phyloP scores from a whole-genome alignment of 345 rosid genomes.

The Limnanthes douglasii region DNA sequence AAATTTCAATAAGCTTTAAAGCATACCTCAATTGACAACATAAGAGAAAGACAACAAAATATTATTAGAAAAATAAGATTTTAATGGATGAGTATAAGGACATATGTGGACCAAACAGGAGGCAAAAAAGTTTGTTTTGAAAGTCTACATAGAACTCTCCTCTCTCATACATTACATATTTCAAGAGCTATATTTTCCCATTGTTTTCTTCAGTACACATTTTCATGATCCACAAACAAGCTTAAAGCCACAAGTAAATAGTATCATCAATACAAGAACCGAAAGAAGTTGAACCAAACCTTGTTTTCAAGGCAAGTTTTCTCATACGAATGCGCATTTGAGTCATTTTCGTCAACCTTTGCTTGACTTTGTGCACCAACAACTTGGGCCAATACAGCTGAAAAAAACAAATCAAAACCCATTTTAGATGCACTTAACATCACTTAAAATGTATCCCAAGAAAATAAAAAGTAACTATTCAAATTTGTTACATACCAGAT shows the following conservation, averaged over 20 bases:
- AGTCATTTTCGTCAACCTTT: conserved; percentile 91
- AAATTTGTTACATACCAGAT: conserved; percentile 66
- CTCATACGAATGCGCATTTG: conserved; percentile 98
- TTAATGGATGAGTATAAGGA: no score
- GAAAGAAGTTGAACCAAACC: conserved; percentile 23
- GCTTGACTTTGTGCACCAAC: conserved; percentile 79
- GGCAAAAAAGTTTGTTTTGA: no score
- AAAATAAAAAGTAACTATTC: neutral
- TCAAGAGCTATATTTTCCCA: no score
- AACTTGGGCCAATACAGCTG: conserved; percentile 92
- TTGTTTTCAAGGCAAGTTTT: conserved; percentile 77
- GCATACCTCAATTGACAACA: conserved; percentile 2
- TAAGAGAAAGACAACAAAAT: neutral
- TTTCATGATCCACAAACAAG: no score
- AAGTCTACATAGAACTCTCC: no score
- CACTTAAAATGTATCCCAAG: no score
- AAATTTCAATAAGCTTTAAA: no score
- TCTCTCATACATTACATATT: no score
- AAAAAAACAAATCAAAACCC: conserved; percentile 1
- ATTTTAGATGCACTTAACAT: no score
- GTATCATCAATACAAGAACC: neutral
- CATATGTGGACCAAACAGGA: no score
- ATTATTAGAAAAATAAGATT: neutral
- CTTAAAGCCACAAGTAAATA: no score
- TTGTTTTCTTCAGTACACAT: no score